Conservation (phyloP, 2,329 filamentous ascomycete genomes). For the Berkeleyomyces rouxiae region DNA sequence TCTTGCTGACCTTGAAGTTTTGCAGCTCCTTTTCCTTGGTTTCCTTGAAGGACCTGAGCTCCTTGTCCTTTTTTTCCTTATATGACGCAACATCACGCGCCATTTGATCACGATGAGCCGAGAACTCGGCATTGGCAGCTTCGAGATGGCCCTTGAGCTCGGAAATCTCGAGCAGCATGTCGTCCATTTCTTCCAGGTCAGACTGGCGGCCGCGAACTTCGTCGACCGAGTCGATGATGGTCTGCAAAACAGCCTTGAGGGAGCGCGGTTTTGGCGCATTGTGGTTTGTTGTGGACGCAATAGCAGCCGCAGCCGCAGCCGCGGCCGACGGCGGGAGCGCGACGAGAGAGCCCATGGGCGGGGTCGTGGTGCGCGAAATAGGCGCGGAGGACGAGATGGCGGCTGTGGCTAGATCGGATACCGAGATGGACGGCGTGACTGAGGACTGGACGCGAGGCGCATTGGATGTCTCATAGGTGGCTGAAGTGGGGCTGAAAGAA, state of each 20-base stretch:
- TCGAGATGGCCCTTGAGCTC: constrained; percentile 12
- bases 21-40: constrained; percentile 8
- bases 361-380: constrained; percentile 3
- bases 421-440: constrained; percentile 7
- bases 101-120: constrained; percentile 11
- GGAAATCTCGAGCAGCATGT: constrained; percentile 12
- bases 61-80: constrained; percentile 12
- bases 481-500: background rate
- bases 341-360: constrained; percentile 3
- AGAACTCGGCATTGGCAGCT: constrained; percentile 8
- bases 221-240: constrained; percentile 11
- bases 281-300: background rate
- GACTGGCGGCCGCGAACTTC: constrained; percentile 7
- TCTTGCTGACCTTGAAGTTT: constrained; percentile 11
- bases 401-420: background rate
- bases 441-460: background rate
- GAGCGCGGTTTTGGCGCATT: background rate
- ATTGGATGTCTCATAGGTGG: constrained; percentile 1
- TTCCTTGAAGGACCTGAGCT: constrained; percentile 9
- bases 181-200: constrained; percentile 7
- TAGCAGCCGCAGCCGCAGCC: background rate
- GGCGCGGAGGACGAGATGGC: background rate
- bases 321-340: background rate
- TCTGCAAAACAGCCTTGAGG: constrained; percentile 7
- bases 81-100: constrained; percentile 7